These are phyloP conservation scores for Alternaria longipes DNA, from an alignment of 2,329 filamentous ascomycete species.

Conservation along the genomic window DNA sequence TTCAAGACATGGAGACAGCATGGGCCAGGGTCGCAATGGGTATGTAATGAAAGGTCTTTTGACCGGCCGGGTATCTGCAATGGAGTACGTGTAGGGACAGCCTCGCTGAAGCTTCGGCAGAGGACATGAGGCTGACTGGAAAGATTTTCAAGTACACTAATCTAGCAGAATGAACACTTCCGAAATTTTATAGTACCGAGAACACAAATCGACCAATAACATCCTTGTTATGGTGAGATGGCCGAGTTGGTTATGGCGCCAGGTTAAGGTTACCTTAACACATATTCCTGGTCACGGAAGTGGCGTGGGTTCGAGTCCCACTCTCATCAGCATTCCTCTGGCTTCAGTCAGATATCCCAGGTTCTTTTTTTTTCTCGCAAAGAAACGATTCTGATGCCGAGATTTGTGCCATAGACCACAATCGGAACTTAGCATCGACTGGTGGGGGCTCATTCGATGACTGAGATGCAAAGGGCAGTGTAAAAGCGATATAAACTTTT, in stretches of 20 bases:
- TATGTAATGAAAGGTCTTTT: conserved; percentile 14
- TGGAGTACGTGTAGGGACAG: conserved; percentile 5
- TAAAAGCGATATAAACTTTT: no score
- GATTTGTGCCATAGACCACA: no score
- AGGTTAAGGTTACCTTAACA: conserved; percentile 42
- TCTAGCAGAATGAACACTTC: neutral
- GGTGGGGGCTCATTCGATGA: no score
- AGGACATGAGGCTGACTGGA: neutral
- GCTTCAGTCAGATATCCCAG: conserved; percentile 32
- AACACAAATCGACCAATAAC: no score
- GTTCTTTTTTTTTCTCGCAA: conserved; percentile 10
- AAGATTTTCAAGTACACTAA: neutral
- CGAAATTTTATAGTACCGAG: no score
- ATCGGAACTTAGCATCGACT: no score
- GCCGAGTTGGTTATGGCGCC: conserved; percentile 46
- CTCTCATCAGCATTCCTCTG: conserved; percentile 52
- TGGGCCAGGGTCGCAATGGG: conserved; percentile 52
- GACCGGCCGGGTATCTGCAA: neutral
- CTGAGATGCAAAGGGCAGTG: no score
- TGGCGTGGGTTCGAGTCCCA: conserved; percentile 54
- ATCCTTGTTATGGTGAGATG: conserved; percentile 10
- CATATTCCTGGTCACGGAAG: conserved; percentile 50
- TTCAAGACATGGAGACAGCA: conserved; percentile 59
- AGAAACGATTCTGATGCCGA: no score
- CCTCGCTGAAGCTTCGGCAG: neutral